Base-by-base conservation (phyloP, 305 asterid species). In the Fraxinus angustifolia region DNA sequence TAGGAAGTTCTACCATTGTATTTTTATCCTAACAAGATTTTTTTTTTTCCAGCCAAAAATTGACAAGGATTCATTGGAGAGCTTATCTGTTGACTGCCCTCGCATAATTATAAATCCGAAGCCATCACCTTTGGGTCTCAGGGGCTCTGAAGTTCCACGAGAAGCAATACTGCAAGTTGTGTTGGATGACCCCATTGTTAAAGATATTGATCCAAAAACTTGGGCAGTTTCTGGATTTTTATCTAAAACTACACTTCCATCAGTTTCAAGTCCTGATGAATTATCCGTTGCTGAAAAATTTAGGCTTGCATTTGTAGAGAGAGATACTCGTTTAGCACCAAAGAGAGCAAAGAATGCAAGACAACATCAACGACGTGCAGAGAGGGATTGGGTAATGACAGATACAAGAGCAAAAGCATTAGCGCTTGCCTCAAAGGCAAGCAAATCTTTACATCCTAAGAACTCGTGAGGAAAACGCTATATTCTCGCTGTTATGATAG, bases 301-400 rank as follows among this genome's bases (percentile, higher is more conserved):
- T 82, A 90, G 98, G 90, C 90, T 91, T 76, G 99, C 99, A 1
- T 95, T 91, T 83, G 26, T 89, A 21, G 99, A 93, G 84, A 92
- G 99, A 84, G 99, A 95, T 78, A 91, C 84, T 21, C 93, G 97
- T 58, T 85, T 95, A 82, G 99, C 99, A 2, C 97, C 99, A 72
- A 95, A 95, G 88, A 91, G 99, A 45, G 99, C 99, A 2, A 95
- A 95, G 87, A 95, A 95, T 23, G 95, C 94, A 1, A 88, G 99
- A 89, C 99, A 95, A 80, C 96, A 84, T 80, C 95, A 91, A 80
- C 85, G 98, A 56, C 97, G 99, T 36, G 95, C 98, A n/a, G 94
- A 89, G 86, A 92, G 89, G 90, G 94, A 93, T 77, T 79, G 92
- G 89, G 88, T 92, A 12, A 91, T 68, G 87, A 88, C 67, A 87